Base-by-base conservation (phyloP, 805 yeast species). In the Komagataella pastoris region DNA sequence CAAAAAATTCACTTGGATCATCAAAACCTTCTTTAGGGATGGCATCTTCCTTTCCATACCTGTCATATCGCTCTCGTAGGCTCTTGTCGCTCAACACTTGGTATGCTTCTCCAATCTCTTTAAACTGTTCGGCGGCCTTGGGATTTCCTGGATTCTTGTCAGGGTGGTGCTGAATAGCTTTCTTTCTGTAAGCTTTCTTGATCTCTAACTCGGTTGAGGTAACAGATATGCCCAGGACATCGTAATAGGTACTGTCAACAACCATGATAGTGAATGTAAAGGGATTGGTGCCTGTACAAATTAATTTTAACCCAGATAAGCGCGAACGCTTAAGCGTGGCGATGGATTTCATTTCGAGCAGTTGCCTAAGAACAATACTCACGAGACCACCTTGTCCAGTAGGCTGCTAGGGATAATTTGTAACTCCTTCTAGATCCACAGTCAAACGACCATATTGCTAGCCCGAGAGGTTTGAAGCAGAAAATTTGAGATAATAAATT, bases 101-200 rank as follows among this genome's bases (percentile, higher is more conserved):
- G 62, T 86, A 86, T 2, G 93, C 93, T 61, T 85, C 88, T 3
- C 71, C 68, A 48, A 68, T 62, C 55, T 75, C 81, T 61, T 79
- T 81, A 60, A 86, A 86, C 66, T 81, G 82, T 55, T 75, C 76
- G 17, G 88, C 87, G 7, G 95, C 93, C 17, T 71, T 71, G 4
- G 88, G 88, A 62, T 84, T 87, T 55, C 80, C 77, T 24, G 84
- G 86, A 59, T 85, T 85, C 66, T 85, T 85, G 64, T 85, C 95
- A 2, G 95, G 95, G 64, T 85, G 95, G 58, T 79, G 81, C 58
- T 76, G 77, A 51, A 85, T 74, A 1, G 95, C 89, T 65, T 81
- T 80, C 63, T 81, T 83, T 53, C 93, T 70, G 66, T 86, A 86
- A 0, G 91, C 90, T 62, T 84, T 86, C 62, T 85, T 86, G 65